Conservation (phyloP, 2,329 filamentous ascomycete species). For the Arthrinium phaeospermum region DNA sequence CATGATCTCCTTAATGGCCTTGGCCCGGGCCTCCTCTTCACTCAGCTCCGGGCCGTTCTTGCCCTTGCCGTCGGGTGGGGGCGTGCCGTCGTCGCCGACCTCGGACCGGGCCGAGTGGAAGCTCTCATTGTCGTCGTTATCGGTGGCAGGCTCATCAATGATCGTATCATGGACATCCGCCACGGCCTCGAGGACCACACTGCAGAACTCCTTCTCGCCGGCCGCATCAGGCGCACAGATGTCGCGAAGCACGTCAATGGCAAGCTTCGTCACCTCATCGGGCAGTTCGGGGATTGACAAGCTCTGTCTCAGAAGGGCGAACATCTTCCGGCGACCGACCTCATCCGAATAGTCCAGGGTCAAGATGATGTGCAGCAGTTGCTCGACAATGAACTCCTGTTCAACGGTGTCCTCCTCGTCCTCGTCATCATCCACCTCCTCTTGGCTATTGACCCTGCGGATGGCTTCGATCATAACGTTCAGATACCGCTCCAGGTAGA, state of each 20-base stretch:
- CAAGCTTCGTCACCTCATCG: conserved; percentile 89
- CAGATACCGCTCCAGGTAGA: conserved; percentile 83
- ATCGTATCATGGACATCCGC: conserved; percentile 97
- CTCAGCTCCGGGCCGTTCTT: conserved; percentile 51
- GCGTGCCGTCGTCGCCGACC: conserved; percentile 70
- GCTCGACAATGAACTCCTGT: conserved; percentile 94
- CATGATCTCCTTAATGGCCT: conserved; percentile 87
- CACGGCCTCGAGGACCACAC: conserved; percentile 87
- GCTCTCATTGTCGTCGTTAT: conserved; percentile 69
- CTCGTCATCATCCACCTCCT: conserved; percentile 61
- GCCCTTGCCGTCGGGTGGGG: conserved; percentile 53
- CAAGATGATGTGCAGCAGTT: conserved; percentile 88
- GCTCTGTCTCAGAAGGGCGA: conserved; percentile 83
- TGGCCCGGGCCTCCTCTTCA: conserved; percentile 72
- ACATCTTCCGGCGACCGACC: conserved; percentile 94
- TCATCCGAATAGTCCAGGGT: conserved; percentile 98
- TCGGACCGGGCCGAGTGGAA: conserved; percentile 95
- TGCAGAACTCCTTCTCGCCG: conserved; percentile 83
- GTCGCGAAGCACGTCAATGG: conserved; percentile 79
- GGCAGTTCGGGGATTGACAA: conserved; percentile 86
- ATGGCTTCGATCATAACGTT: conserved; percentile 70
- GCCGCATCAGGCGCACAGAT: conserved; percentile 78
- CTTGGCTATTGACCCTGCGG: conserved; percentile 58
- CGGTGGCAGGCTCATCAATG: conserved; percentile 66
- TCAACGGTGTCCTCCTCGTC: conserved; percentile 84